Evolutionary conservation across 352 stramenopile genomes (phyloP), one percentile per base, ranked within the genome.

Genomic region (Phytophthora tentaculata): DNA sequence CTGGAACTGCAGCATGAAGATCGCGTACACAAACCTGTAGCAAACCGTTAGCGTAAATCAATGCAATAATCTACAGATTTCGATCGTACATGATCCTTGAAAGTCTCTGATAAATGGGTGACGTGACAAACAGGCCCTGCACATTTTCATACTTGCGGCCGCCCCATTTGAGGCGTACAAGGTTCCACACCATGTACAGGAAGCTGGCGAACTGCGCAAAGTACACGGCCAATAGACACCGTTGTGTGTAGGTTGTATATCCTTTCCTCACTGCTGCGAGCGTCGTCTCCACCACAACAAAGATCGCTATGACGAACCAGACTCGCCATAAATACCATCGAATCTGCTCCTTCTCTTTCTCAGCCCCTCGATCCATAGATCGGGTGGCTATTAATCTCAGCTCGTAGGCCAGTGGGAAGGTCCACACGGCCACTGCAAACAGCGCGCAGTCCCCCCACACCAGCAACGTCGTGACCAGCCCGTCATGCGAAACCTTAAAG

Each of bases 131-230:
- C 24, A 76, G 64, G 16, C 83, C 83, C 28, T 90, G 76, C 16
- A 90, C 77, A 19, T 80, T 86, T 48, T 93, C 84, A 32, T 81
- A 86, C 57, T 91, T 80, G 28, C 81, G 71, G n/a, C 81, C 83
- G 9, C 58, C 72, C 5, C 71, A 57, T 45, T 88, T 89, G 19
- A 91, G 77, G 23, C 61, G 35, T 5, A 83, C 16, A 5, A 91
- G 45, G 43, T 73, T 49, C 43, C 56, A 66, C 5, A 80, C 52
- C 74, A 89, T 88, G 59, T 77, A 91, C 16, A 77, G 39, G 28
- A 89, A 73, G 54, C 70, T 81, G 22, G 67, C 1, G 14, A 87
- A 79, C 41, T 89, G 76, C 13, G 73, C 47, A 0, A 67, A 59
- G 55, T 91, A 89, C 23, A 84, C 72, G 10, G 53, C 61, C 12